Evolutionary conservation across 2,329 filamentous ascomycete genomes (phyloP), one percentile per base, ranked within the genome.

Genomic region (Fusarium mundagurra): DNA sequence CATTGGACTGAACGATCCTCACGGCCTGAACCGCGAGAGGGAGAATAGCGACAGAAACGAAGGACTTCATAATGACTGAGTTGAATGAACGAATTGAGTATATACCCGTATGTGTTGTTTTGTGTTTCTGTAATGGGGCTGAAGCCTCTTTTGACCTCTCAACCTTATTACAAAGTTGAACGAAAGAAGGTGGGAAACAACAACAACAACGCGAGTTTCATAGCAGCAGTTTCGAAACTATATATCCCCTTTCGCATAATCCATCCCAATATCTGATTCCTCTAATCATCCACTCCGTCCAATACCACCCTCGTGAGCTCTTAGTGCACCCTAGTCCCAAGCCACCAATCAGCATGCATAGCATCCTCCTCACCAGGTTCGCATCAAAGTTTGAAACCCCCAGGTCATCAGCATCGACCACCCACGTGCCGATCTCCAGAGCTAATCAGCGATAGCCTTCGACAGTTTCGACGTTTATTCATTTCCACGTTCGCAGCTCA

Each of bases 1-100:
- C 92, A 81, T 94, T 94, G 73, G 88, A 88, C 64, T 92, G 89
- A 61, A 94, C 79, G 76, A 92, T 89, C 74, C 90, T 89, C 51
- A 87, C 72, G 38, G 71, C 80, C 62, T 82, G 80, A 3, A 72
- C 80, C 13, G 76, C 78, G 47, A 82, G 75, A 33, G 75, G 73
- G 41, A 79, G 53, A 47, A 80, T 50, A 36, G 72, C 72, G 34
- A 79, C 34, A 22, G 72, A 69, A 54, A 72, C 47, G 54, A 75
- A 63, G 27, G 75, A 68, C 71, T 76, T 81, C 80, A 81, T 81
- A 55, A 65, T 50, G 54, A n/a, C 58, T 31, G 50, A 55, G 29
- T 80, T 81, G 61, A 48, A 48, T 16, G 27, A 48, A 48, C 7
- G 45, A 2, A 48, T 16, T 48, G 27, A 17, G 27, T 22, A 22